Conservation (phyloP, 164 flowering plant species). For the Nymphaea colorata region DNA sequence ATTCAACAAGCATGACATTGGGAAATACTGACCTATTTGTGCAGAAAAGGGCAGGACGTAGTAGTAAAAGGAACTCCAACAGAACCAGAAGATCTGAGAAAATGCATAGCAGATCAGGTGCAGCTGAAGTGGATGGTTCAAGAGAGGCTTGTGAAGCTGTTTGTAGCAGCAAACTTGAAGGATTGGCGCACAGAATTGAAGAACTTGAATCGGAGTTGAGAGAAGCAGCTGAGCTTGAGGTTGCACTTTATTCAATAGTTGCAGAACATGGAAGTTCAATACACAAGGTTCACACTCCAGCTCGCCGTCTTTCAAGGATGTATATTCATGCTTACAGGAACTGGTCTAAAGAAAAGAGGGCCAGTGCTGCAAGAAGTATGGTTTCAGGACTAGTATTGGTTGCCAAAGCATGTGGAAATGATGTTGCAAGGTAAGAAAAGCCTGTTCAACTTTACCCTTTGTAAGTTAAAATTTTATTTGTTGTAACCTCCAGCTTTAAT, state of each 20-base stretch:
- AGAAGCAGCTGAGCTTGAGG: slow-evolving; percentile 85
- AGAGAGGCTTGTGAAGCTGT: slow-evolving; percentile 13
- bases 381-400: slow-evolving; percentile 78
- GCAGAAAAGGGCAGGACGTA: no score
- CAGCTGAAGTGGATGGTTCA: background rate
- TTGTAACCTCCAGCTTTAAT: no score
- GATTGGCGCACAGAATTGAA: slow-evolving; percentile 42
- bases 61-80: no score
- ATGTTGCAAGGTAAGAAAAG: slow-evolving; percentile 70
- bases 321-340: slow-evolving; percentile 57
- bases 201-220: slow-evolving; percentile 61
- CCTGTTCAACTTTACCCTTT: no score
- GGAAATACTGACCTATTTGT: no score
- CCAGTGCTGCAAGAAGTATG: slow-evolving; percentile 63
- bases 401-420: slow-evolving; percentile 92
- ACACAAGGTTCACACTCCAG: slow-evolving; percentile 83
- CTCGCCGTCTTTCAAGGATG: slow-evolving; percentile 79
- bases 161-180: slow-evolving; percentile 25
- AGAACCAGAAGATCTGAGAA: background rate
- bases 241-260: slow-evolving; percentile 61
- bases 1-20: no score
- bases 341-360: slow-evolving; percentile 29
- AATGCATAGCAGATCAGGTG: background rate
- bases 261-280: slow-evolving; percentile 90
- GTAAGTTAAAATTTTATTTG: no score